Evolutionary conservation across 192 early-diverging fungal genomes (phyloP).

Genomic region (Funneliformis mosseae): DNA sequence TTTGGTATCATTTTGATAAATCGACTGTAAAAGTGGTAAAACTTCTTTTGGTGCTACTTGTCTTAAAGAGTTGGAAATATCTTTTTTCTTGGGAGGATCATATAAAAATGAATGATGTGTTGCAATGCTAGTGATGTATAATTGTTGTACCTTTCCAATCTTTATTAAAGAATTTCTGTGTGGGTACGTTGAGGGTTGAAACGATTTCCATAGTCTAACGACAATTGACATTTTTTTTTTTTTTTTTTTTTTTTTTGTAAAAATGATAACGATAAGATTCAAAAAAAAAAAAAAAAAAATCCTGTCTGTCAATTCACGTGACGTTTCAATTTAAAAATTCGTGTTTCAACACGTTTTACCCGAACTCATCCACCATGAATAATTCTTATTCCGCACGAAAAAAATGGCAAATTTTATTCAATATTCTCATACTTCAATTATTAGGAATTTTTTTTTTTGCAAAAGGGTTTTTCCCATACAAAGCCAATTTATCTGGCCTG

Average conservation of each 20-base stretch:
- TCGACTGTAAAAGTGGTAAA: conserved; percentile 8
- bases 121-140: neutral
- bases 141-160: neutral
- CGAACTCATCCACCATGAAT: no score
- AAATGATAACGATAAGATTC: no score
- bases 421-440: conserved; percentile 52
- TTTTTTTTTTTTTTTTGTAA: no score
- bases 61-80: neutral
- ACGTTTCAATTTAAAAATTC: no score
- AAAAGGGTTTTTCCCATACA: conserved; percentile 82
- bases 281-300: no score
- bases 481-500: conserved; percentile 65
- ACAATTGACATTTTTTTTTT: neutral
- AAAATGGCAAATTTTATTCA: conserved; percentile 7
- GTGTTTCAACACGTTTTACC: no score
- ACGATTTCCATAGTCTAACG: neutral
- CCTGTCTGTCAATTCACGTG: no score
- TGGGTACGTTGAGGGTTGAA: neutral
- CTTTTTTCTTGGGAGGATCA: conserved; percentile 8
- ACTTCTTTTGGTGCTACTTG: neutral
- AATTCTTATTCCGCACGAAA: neutral
- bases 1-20: neutral
- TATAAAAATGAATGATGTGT: conserved; percentile 15
- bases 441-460: conserved; percentile 65
- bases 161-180: neutral